Base-by-base conservation (phyloP, 2,329 filamentous ascomycete genomes). In the Colletotrichum sublineola region DNA sequence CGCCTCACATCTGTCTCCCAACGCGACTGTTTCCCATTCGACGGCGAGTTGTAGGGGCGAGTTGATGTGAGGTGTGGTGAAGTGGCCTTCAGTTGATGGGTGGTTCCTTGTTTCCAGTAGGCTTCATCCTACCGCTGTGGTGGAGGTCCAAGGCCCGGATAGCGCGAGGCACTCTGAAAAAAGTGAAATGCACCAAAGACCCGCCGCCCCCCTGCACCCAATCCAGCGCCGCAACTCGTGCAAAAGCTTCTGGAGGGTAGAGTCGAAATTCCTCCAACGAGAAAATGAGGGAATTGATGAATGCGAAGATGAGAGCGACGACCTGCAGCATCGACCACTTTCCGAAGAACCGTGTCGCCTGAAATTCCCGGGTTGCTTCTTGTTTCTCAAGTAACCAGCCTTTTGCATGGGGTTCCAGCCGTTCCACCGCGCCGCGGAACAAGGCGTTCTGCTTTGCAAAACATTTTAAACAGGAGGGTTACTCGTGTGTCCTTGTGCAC, bases 401-500 rank as follows among this genome's bases (percentile, higher is more conserved):
- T 57, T 60, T 65, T 31, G 40, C 38, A 55, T 50, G 11, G 50
- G 62, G 29, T 33, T 52, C 55, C 63, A 68, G 53, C 69, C 64
- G 72, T 63, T 63, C 68, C 52, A 46, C 70, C 42, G 66, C 66
- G 70, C 66, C 61, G 66, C 66, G 66, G 52, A 72, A 68, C 68
- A 68, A 73, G 68, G 64, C 62, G 56, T 69, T 60, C 65, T 70
- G 69, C 70, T 68, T 67, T 63, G 73, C 73, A 74, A 58, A 60
- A 58, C 48, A 68, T 72, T 65, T 68, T 74, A 69, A 66, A 74
- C 70, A 73, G 29, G 73, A 73, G 73, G 42, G 66, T 74, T 67
- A 70, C 70, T 74, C 73, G 50, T 67, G 68, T 67, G 62, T 64
- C 73, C 70, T 74, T 74, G 72, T 65, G 60, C 64, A 64, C 73